Base-by-base conservation (phyloP, 768 basidiomycete genomes). In the Termitomyces sp. region DNA sequence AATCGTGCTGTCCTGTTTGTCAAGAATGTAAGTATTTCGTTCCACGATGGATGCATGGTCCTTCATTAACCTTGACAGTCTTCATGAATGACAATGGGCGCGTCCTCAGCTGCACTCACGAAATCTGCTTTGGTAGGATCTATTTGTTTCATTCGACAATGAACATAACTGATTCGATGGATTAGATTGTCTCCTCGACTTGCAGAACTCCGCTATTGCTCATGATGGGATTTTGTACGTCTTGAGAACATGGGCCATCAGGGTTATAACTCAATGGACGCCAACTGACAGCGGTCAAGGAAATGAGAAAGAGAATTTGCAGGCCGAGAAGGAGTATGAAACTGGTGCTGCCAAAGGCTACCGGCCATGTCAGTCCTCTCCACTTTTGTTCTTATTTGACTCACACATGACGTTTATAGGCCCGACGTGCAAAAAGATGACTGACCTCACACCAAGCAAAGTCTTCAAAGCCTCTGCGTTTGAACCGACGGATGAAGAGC, bases 381-480 rank as follows among this genome's bases (percentile, higher is more conserved):
- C 43, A 4, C 21, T 49, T 27, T 35, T 45, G 10, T 52, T 30
- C 25, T 35, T 34, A 39, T 1, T 61, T 17, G 10, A 12, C 35
- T 11, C 5, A 9, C 39, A 47, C 8, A n/a, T 50, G 19, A 52
- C 32, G 45, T 44, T 52, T 19, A 45, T 16, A 86, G 85, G 88
- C 66, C 86, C 85, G 8, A 81, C 74, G 1, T 94, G 91, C 70
- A 82, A 84, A 64, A 78, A 77, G 63, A 84, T 85, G 76, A 77
- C 80, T 52, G 82, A 88, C 58, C 72, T 82, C 17, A 70, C 71
- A 8, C 69, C 73, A 9, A 68, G 69, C 27, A 78, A 77, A 52
- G 70, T 86, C 28, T 94, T 88, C 78, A 76, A 75, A 44, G 76
- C 83, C 1, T 67, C 70, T 2, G 88, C 88, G 0, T 93, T 94